Conservation (phyloP, 2,329 filamentous ascomycete species). For the Seiridium cupressi region DNA sequence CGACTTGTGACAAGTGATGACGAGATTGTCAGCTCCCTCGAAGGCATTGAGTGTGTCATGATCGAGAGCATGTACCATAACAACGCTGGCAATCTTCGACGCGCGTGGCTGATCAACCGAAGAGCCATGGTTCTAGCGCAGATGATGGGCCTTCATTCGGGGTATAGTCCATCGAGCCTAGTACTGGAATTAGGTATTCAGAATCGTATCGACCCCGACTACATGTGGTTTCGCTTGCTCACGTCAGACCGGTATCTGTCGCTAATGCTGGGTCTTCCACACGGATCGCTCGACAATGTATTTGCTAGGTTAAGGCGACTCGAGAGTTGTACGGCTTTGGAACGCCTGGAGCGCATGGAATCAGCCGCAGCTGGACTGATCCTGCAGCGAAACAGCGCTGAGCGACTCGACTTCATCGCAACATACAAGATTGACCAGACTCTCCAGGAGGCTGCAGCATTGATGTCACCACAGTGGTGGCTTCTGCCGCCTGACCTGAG, state of each 20-base stretch:
- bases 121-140: slow-evolving; percentile 44
- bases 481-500: slow-evolving; percentile 19
- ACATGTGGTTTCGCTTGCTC: slow-evolving; percentile 46
- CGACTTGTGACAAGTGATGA: slow-evolving; percentile 44
- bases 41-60: slow-evolving; percentile 50
- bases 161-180: slow-evolving; percentile 15
- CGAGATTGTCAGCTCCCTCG: slow-evolving; percentile 40
- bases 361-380: slow-evolving; percentile 32
- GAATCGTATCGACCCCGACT: slow-evolving; percentile 29
- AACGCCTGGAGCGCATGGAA: slow-evolving; percentile 33
- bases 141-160: slow-evolving; percentile 33
- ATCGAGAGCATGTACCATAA: slow-evolving; percentile 45
- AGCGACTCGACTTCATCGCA: slow-evolving; percentile 17
- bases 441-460: slow-evolving; percentile 28
- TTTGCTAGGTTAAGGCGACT: slow-evolving; percentile 19
- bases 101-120: slow-evolving; percentile 43
- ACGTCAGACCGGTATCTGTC: slow-evolving; percentile 45
- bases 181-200: slow-evolving; percentile 24
- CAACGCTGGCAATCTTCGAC: slow-evolving; percentile 44
- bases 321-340: slow-evolving; percentile 17
- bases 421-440: slow-evolving; percentile 31
- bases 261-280: slow-evolving; percentile 44
- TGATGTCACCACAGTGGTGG: slow-evolving; percentile 39
- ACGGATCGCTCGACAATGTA: slow-evolving; percentile 30
- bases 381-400: slow-evolving; percentile 32